Base-by-base conservation (phyloP, 441 rosid species). In the Corymbia calophylla region DNA sequence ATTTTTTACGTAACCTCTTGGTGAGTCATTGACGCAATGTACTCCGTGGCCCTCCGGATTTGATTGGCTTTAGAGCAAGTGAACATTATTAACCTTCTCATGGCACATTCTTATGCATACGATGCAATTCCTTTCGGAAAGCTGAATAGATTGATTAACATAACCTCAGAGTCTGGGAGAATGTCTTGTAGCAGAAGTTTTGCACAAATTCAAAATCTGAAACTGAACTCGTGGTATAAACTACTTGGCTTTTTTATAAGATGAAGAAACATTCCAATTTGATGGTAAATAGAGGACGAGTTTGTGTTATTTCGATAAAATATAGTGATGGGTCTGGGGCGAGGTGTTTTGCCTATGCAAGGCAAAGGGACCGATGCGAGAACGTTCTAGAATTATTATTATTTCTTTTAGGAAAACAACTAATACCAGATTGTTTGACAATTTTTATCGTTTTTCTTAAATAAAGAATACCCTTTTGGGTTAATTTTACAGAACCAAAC, bases 251-350 rank as follows among this genome's bases (percentile, higher is more conserved):
- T 39, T 19, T 0, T 56, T 5, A 55, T 19, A 55, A 55, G 21
- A 21, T 0, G n/a, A 60, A 27, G 6, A n/a, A 60, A 60, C 1
- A 0, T 60, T 29, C 27, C 31, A 1, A 27, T 27, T 60, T 12
- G n/a, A 2, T 27, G 66, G 27, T 12, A 2, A 60, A 60, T 0
- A 60, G 16, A 1, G 6, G 8, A 60, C 0, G n/a, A 7, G 31
- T 12, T 0, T 25, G 8, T 60, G 66, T 58, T 58, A 58, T 58
- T 29, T 25, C 8, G n/a, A 0, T 25, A 25, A 58, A 27, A 60
- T 60, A 14, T 27, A 3, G 6, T 25, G 0, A 25, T 27, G 66
- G 31, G n/a, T 1, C 25, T n/a, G 4, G 14, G 13, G 16, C 53
- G 11, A 48, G 51, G 64, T 23, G 64, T 25, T 58, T 58, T 58